phyloP scores from a whole-genome alignment of 768 basidiomycete species.

The Boletus rubescentipes region DNA sequence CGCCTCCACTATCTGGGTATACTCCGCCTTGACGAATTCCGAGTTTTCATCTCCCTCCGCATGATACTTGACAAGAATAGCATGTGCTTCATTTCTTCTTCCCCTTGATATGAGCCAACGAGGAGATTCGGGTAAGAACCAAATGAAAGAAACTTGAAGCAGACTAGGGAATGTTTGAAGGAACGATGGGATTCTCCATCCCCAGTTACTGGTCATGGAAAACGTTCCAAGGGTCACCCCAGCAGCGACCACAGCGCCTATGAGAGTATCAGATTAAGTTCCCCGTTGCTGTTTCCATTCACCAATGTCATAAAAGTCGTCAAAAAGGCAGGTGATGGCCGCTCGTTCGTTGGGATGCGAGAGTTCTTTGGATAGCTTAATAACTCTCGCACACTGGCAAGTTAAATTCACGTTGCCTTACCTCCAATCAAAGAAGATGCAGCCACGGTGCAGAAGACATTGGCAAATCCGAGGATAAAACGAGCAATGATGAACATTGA shows the following conservation, averaged over 20 bases:
- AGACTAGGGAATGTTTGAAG: constrained; percentile 54
- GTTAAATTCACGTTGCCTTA: not conserved
- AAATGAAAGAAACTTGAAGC: constrained; percentile 52
- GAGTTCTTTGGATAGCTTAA: not conserved
- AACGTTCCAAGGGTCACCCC: constrained; percentile 63
- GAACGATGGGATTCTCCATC: constrained; percentile 28
- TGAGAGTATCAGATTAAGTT: not conserved
- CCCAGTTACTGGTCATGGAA: constrained; percentile 38
- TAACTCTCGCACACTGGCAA: too few relatives aligned
- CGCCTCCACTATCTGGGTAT: constrained; percentile 53
- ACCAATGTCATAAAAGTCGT: not conserved
- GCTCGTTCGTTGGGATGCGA: constrained; percentile 16
- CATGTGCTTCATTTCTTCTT: constrained; percentile 45
- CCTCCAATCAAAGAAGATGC: constrained; percentile 22
- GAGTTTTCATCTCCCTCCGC: constrained; percentile 53
- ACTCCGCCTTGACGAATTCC: constrained; percentile 59
- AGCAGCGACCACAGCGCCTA: constrained; percentile 36
- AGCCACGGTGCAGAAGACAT: constrained; percentile 12
- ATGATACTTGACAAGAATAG: constrained; percentile 54
- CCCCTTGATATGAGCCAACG: constrained; percentile 61
- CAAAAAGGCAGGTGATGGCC: not conserved
- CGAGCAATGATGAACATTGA: constrained; percentile 18
- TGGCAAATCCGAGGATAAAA: constrained; percentile 16
- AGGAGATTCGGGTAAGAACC: constrained; percentile 60
- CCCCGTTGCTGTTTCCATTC: not conserved